Evolutionary conservation across 257 asterid genomes (phyloP), one percentile per base, ranked within the genome.

Genomic region (Fraxinus quadrangulata): DNA sequence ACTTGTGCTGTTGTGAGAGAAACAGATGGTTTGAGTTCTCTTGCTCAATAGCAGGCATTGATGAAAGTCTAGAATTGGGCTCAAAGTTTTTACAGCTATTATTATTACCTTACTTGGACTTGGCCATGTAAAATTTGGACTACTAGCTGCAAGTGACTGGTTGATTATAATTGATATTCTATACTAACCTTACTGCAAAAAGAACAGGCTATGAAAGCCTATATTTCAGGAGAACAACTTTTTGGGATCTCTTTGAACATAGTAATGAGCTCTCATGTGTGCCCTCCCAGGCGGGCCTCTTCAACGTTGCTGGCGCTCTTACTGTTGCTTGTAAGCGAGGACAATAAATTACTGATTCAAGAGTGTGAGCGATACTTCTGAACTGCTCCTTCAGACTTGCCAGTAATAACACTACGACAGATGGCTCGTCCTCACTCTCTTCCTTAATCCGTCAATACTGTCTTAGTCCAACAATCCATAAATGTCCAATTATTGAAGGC

Each of bases 31-130:
- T 61, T 24, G 33, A 61, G 34, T 10, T 21, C 68, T 24, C 34
- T 10, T 11, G n/a, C 68, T 61, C 68, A 61, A 61, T 61, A 24
- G 31, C 68, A 61, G 17, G 68, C 68, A 61, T 61, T n/a, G 45
- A 67, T 73, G 26, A 3, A 47, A 4, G 12, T n/a, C 24, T 14
- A 30, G 75, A 23, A 45, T 19, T 70, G 79, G 67, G 31, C 79
- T 5, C 67, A 45, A 76, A 67, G 80, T 3, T 30, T 12, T 19
- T 31, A n/a, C 31, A n/a, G 30, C 23, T 36, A 47, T 30, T 30
- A 14, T 14, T 47, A 47, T 14, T 5, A 47, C 59, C 2, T 10
- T 3, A 1, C 4, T 2, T 54, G 24, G 59, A 56, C 66, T 8
- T 13, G 54, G 26, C 4, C 10, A 56, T 56, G 66, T 56, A 56